phyloP scores from a whole-genome alignment of 2,329 filamentous ascomycete genomes.

The Xenosphaeropsis pyriputrescens region DNA sequence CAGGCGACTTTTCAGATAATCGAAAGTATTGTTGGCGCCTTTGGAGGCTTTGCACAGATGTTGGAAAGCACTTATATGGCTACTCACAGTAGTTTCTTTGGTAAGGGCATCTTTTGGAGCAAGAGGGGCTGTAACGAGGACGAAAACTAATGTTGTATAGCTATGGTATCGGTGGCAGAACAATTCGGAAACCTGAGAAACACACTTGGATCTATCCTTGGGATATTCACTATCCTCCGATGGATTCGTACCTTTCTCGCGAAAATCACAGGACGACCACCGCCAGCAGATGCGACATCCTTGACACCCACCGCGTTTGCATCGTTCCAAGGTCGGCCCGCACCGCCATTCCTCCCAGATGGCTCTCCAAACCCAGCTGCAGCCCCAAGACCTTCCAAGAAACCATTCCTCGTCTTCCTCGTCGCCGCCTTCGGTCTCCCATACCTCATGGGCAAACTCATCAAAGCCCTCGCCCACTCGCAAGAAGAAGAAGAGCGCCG shows the following conservation, averaged over 20 bases:
- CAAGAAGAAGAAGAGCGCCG: constrained; percentile 71
- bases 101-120: constrained; percentile 34
- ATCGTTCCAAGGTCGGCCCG: constrained; percentile 60
- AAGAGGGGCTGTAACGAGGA: no score
- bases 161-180: constrained; percentile 96
- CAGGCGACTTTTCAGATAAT: constrained; percentile 97
- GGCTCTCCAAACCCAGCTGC: constrained; percentile 39
- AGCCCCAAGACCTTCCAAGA: constrained; percentile 67
- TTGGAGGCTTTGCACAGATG: constrained; percentile 98
- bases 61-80: constrained; percentile 99
- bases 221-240: constrained; percentile 89
- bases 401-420: constrained; percentile 92
- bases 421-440: constrained; percentile 89
- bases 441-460: constrained; percentile 94
- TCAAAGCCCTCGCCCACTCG: constrained; percentile 66
- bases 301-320: constrained; percentile 88
- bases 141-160: constrained; percentile 25
- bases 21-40: constrained; percentile 89
- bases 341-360: constrained; percentile 36
- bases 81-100: constrained; percentile 96
- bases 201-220: constrained; percentile 82
- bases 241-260: constrained; percentile 88
- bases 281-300: constrained; percentile 71
- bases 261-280: constrained; percentile 82
- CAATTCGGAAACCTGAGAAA: constrained; percentile 90